phyloP scores from a whole-genome alignment of 1,284 basidiomycete species.

The Nidula niveotomentosa region DNA sequence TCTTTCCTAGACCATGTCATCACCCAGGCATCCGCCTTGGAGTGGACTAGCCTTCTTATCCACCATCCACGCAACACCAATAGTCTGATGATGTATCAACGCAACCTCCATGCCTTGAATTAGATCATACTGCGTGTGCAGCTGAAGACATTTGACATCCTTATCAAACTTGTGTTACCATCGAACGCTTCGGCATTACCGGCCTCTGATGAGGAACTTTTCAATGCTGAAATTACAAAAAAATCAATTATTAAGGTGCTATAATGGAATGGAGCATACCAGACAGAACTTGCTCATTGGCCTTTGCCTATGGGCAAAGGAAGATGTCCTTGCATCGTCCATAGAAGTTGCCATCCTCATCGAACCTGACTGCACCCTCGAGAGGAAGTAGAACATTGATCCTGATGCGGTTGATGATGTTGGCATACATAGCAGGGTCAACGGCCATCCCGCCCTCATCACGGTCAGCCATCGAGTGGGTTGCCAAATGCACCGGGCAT shows the following conservation, averaged over 20 bases:
- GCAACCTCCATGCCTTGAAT: constrained; percentile 54
- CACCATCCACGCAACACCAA: constrained; percentile 69
- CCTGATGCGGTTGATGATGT: not conserved
- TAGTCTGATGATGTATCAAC: constrained; percentile 65
- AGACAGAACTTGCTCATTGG: constrained; percentile 39
- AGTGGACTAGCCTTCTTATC: constrained; percentile 46
- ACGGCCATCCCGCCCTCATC: not conserved
- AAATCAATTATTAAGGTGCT: not conserved
- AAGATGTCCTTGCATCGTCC: constrained; percentile 39
- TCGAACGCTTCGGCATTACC: constrained; percentile 58
- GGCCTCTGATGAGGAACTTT: constrained; percentile 51
- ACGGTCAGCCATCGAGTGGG: not conserved
- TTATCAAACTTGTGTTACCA: constrained; percentile 51
- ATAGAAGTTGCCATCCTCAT: constrained; percentile 35
- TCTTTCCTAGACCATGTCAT: constrained; percentile 72
- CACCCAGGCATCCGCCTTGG: constrained; percentile 68
- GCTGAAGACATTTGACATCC: constrained; percentile 28
- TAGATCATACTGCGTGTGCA: constrained; percentile 37
- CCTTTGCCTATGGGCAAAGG: constrained; percentile 37
- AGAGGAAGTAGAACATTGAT: not conserved
- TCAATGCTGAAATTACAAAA: constrained; percentile 36
- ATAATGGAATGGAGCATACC: not conserved
- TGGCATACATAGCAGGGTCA: not conserved
- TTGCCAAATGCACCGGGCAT: not conserved
- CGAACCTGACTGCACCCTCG: constrained; percentile 14